phyloP scores from a whole-genome alignment of 495 filamentous ascomycete genomes.

The Astrocystis sublimbata region DNA sequence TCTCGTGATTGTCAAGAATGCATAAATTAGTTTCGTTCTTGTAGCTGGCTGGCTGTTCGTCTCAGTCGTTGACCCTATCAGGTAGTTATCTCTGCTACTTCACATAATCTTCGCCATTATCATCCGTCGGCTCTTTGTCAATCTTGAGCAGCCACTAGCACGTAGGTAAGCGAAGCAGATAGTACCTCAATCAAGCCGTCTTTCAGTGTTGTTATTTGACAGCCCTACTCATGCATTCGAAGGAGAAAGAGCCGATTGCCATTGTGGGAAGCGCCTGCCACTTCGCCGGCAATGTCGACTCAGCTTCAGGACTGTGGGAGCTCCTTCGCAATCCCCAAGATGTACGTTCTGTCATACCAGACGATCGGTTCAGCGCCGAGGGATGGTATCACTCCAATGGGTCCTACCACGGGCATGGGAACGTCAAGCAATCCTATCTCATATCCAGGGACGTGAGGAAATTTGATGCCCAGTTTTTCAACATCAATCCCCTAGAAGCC shows the following conservation, averaged over 20 bases:
- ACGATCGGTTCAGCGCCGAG: slow-evolving; percentile 47
- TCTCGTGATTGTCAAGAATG: too few species aligned
- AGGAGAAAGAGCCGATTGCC: slow-evolving; percentile 53
- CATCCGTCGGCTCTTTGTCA: too few species aligned
- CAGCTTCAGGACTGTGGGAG: slow-evolving; percentile 54
- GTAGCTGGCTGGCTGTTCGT: too few species aligned
- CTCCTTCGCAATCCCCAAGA: slow-evolving; percentile 33
- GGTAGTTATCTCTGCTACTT: too few species aligned
- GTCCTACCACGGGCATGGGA: slow-evolving; percentile 39
- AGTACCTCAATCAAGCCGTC: too few species aligned
- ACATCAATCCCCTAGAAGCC: slow-evolving; percentile 34
- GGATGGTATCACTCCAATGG: slow-evolving; percentile 46
- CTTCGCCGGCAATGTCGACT: slow-evolving; percentile 53
- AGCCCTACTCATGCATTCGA: too few species aligned
- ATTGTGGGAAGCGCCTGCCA: slow-evolving; percentile 58
- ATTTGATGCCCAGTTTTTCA: slow-evolving; percentile 48
- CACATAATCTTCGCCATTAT: too few species aligned
- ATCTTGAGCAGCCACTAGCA: too few species aligned
- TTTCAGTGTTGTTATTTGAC: too few species aligned
- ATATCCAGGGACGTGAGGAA: slow-evolving; percentile 35
- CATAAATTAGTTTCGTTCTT: too few species aligned
- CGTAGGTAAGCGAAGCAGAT: too few species aligned
- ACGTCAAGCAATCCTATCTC: slow-evolving; percentile 42
- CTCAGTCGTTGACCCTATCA: too few species aligned
- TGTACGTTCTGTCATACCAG: slow-evolving; percentile 40